Percentiles rank a stretch among this genome's conserved stretches.
These are phyloP conservation scores for Sordariomycetes sp. DNA, from an alignment of 2,329 filamentous ascomycete species.

Conservation along the genomic window DNA sequence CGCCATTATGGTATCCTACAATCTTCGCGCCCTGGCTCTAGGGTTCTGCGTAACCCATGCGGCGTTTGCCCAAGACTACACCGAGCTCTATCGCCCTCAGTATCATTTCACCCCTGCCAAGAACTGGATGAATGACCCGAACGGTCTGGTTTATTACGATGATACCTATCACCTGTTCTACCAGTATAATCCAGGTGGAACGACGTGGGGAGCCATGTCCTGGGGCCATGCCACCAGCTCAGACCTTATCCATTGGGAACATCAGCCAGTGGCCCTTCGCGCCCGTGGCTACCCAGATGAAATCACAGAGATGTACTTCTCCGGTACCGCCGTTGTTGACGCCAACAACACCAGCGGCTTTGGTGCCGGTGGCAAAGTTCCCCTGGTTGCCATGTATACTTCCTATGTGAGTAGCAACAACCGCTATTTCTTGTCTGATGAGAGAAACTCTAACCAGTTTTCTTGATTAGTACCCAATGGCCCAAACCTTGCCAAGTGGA, in stretches of 20 bases:
- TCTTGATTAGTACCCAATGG: slow-evolving; percentile 1
- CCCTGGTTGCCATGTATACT: slow-evolving; percentile 5
- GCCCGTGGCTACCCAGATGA: slow-evolving; percentile 3
- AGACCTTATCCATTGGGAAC: slow-evolving; percentile 4
- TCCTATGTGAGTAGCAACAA: no score
- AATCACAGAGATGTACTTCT: slow-evolving; percentile 4
- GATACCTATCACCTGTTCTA: slow-evolving; percentile 4
- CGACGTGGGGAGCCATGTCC: slow-evolving; percentile 3
- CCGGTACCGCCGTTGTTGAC: slow-evolving; percentile 3
- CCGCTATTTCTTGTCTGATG: no score
- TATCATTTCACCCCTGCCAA: slow-evolving; percentile 4
- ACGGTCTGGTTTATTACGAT: slow-evolving; percentile 5
- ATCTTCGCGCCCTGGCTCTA: slow-evolving; percentile 1
- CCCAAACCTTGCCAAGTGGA: slow-evolving; percentile 3
- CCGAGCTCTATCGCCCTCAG: slow-evolving; percentile 4
- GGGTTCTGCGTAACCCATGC: background rate
- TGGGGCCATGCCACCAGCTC: slow-evolving; percentile 4
- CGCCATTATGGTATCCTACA: slow-evolving; percentile 1
- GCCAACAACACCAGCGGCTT: slow-evolving; percentile 4
- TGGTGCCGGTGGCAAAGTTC: background rate
- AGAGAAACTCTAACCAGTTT: background rate
- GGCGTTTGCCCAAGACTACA: slow-evolving; percentile 4
- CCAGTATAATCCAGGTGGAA: slow-evolving; percentile 5
- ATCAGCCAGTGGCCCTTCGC: slow-evolving; percentile 4
- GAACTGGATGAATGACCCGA: slow-evolving; percentile 6